Evolutionary conservation across 139 green algal species (phyloP).

Genomic region (Chlorella sp.): DNA sequence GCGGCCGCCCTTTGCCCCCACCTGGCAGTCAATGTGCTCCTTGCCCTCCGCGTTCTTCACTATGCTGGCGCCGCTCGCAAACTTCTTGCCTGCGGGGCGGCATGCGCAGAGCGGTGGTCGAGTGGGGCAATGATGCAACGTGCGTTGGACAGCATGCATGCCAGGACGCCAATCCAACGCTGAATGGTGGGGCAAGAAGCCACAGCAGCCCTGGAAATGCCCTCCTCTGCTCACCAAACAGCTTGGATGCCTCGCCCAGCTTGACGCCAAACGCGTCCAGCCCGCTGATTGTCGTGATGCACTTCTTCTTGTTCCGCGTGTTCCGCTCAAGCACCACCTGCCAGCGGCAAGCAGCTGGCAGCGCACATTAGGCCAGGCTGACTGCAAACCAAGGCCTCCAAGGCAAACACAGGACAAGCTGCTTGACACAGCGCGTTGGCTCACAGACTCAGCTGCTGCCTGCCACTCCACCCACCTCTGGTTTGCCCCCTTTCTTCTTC

Average conservation of each 20-base stretch:
- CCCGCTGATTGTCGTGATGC: conserved; percentile 90
- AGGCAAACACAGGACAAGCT: too few relatives aligned
- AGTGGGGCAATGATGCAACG: too few relatives aligned
- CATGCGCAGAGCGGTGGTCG: too few relatives aligned
- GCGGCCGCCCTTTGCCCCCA: neutral
- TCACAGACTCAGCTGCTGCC: neutral
- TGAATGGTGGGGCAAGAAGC: too few relatives aligned
- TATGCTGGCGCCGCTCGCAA: conserved; percentile 93
- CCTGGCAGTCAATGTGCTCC: conserved; percentile 97
- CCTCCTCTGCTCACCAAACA: conserved; percentile 75
- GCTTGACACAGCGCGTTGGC: too few relatives aligned
- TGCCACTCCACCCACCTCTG: conserved; percentile 23
- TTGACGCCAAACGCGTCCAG: conserved; percentile 94
- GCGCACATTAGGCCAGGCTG: too few relatives aligned
- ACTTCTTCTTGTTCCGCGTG: conserved; percentile 96
- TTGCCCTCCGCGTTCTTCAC: conserved; percentile 86
- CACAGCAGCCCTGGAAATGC: too few relatives aligned
- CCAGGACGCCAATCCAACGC: too few relatives aligned
- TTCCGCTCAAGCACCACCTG: conserved; percentile 76
- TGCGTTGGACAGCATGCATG: too few relatives aligned
- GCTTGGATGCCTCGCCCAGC: conserved; percentile 88
- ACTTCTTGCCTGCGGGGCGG: conserved; percentile 88
- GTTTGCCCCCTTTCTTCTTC: conserved; percentile 83
- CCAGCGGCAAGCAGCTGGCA: neutral
- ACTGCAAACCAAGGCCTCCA: too few relatives aligned